Percentiles rank a stretch among this genome's conserved stretches.
phyloP scores from a whole-genome alignment of 129 eudicot genomes.

The Rutidosis leptorrhynchoides region DNA sequence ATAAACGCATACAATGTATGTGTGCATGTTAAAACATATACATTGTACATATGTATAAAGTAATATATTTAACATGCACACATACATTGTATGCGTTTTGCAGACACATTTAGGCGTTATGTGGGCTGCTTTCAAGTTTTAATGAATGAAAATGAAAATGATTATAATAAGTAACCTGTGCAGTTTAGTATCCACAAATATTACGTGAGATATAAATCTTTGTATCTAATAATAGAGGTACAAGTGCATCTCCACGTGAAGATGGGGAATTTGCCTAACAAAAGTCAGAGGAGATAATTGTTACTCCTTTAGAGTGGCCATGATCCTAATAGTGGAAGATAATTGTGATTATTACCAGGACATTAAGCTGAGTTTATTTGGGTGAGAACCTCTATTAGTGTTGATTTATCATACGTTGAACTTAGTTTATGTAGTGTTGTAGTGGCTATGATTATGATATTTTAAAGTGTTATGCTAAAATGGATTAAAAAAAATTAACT shows the following conservation, averaged over 20 bases:
- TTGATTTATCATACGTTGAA: no score
- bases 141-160: no score
- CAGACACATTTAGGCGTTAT: slow-evolving; percentile 5
- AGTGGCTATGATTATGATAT: no score
- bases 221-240: not conserved
- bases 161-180: no score
- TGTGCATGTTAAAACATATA: not conserved
- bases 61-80: slow-evolving; percentile 1
- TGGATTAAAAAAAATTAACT: no score
- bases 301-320: not conserved
- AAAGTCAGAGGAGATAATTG: not conserved
- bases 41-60: not conserved
- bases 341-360: not conserved
- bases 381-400: not conserved
- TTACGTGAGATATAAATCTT: not conserved
- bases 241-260: not conserved
- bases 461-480: no score
- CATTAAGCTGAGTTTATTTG: not conserved
- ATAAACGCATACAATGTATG: not conserved
- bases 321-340: not conserved
- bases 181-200: not conserved
- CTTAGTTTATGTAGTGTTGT: no score
- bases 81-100: no score
- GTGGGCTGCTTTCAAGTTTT: not conserved
- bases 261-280: not conserved